phyloP scores from a whole-genome alignment of 179 eudicot genomes.

The Silene coronaria region DNA sequence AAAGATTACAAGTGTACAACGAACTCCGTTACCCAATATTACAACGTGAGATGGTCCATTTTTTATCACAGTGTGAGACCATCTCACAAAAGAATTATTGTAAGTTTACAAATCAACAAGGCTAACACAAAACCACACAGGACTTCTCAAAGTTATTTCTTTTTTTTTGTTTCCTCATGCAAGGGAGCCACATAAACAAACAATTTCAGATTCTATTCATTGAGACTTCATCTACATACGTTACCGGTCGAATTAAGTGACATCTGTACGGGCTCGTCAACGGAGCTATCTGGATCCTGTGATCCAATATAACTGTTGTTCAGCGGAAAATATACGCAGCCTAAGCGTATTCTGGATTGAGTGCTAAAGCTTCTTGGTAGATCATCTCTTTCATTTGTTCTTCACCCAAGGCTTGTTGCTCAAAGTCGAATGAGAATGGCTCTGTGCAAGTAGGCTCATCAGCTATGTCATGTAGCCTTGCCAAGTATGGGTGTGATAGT shows the following conservation, averaged over 20 bases:
- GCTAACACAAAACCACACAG: not conserved
- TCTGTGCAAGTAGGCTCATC: slow-evolving; percentile 68
- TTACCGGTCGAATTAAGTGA: not conserved
- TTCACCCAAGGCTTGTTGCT: slow-evolving; percentile 65
- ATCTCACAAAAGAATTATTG: too few species aligned
- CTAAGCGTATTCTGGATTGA: slow-evolving; percentile 51
- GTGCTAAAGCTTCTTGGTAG: slow-evolving; percentile 52
- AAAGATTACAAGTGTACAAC: not conserved
- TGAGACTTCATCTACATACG: too few species aligned
- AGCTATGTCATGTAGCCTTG: slow-evolving; percentile 60
- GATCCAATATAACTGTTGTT: not conserved
- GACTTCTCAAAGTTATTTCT: too few species aligned
- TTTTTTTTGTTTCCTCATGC: too few species aligned
- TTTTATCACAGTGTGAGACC: too few species aligned
- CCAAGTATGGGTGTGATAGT: slow-evolving; percentile 70
- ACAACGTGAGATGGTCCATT: too few species aligned
- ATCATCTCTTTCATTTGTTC: slow-evolving; percentile 88
- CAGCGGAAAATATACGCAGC: not conserved
- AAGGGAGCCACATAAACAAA: too few species aligned
- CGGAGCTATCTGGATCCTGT: not conserved
- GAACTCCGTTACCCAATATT: too few species aligned
- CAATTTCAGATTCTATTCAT: too few species aligned
- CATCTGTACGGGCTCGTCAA: not conserved
- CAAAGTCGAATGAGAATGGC: slow-evolving; percentile 75
- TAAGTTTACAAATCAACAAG: not conserved